These are phyloP conservation scores for Silene latifolia DNA, from an alignment of 148 eudicot species.

Conservation along the genomic window DNA sequence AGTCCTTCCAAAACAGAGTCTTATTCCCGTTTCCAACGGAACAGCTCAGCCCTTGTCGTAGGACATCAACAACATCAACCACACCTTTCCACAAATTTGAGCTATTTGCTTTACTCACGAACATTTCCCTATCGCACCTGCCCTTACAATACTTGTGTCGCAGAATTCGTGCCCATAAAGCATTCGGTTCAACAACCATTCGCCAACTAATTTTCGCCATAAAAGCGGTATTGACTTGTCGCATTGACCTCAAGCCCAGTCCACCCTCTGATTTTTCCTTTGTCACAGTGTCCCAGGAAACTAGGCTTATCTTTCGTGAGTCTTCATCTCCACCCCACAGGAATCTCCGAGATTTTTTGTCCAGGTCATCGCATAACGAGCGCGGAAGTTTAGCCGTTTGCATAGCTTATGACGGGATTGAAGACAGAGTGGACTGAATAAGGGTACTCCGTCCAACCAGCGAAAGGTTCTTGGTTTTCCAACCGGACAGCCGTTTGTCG, in stretches of 20 bases:
- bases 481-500: no score
- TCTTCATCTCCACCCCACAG: neutral
- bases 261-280: neutral
- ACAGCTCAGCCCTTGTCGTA: neutral
- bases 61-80: no score
- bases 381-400: no score
- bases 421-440: no score
- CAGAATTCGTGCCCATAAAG: neutral
- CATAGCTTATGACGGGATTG: no score
- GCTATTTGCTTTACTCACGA: no score
- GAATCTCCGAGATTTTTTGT: neutral
- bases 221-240: neutral
- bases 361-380: no score
- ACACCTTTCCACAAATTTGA: no score
- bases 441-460: no score
- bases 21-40: neutral
- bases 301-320: neutral
- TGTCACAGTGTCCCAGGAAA: neutral
- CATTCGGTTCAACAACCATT: neutral
- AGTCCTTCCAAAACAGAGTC: neutral
- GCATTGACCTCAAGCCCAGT: neutral
- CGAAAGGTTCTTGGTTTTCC: no score
- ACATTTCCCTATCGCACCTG: neutral
- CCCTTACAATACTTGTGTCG: neutral
- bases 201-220: neutral